Evolutionary conservation across 345 rosid species (phyloP).

Genomic region (Bruguiera parviflora): DNA sequence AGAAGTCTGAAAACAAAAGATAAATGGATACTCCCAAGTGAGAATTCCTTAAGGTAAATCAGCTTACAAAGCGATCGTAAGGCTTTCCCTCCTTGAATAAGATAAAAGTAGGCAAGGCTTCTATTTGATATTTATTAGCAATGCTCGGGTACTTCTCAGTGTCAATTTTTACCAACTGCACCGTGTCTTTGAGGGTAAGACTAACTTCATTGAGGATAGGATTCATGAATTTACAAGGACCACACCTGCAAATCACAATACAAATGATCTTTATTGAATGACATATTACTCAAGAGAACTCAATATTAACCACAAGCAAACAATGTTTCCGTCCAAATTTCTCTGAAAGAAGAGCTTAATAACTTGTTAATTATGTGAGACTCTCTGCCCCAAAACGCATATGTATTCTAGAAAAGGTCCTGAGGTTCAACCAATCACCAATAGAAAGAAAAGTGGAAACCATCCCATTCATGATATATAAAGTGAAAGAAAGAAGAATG

Average conservation of each 20-base stretch:
- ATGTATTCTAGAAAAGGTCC: no score
- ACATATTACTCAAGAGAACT: not conserved
- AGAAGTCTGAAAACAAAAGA: not conserved
- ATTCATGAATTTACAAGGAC: constrained; percentile 91
- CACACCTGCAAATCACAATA: constrained; percentile 59
- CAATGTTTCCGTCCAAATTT: not conserved
- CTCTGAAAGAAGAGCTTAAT: not conserved
- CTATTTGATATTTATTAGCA: constrained; percentile 66
- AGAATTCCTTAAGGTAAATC: not conserved
- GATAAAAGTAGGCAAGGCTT: constrained; percentile 87
- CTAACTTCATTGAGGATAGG: constrained; percentile 78
- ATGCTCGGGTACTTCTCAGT: constrained; percentile 84
- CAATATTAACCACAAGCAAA: not conserved
- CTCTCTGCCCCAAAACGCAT: no score
- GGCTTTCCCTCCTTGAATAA: constrained; percentile 80
- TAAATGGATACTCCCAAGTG: not conserved
- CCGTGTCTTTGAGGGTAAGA: constrained; percentile 54
- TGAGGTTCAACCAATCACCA: no score
- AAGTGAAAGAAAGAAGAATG: not conserved
- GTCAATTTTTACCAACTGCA: constrained; percentile 79
- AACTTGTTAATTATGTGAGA: not conserved
- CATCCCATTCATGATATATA: not conserved
- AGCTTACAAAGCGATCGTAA: constrained; percentile 82
- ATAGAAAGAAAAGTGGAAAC: no score
- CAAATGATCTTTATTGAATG: not conserved